Base-by-base conservation (phyloP, 768 basidiomycete species). In the Boletellus ananiceps region DNA sequence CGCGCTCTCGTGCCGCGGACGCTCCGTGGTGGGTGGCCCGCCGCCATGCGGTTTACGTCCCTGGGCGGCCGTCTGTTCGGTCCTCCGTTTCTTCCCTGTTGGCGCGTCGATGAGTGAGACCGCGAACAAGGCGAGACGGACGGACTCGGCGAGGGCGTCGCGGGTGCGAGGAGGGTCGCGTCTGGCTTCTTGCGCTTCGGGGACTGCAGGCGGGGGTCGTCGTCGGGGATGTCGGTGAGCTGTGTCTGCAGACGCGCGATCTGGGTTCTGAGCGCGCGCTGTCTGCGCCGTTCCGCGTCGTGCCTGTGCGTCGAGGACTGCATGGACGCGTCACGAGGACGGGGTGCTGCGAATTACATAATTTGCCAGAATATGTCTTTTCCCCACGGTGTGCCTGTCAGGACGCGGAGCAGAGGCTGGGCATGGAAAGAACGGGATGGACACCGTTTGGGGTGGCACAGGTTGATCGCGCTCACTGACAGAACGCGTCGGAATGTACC, bases 101-200 rank as follows among this genome's bases (percentile, higher is more conserved):
- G 42, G 37, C 41, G 29, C 5, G 19, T 46, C 35, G 2, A 16
- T 57, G n/a, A 48, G 50, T 33, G 14, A 25, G 40, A 21, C 35
- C 1, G 13, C 36, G 31, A n/a, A n/a, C n/a, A 7, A 21, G 27
- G 33, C 48, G 46, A 16, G 19, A 16, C n/a, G 8, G n/a, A 27
- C 31, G 36, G n/a, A 65, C 75, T 64, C 55, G 83, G 83, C 32
- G 87, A 86, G 8, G 87, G 87, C 1, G 77, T 81, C 1, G 70
- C 65, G 8, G 77, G 78, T 1, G 71, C 77, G 0, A 77, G 57
- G 13, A 78, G 58, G 2, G 67, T 63, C 3, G 70, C 51, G 8
- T 74, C 69, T 11, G 56, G 55, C 38, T 66, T 67, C 64, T 76
- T 82, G 51, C 77, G 70, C 63, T 81, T 80, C 8, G 78, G 77